These are phyloP conservation scores for Chlorella sp. DNA, from an alignment of 139 green algal species.

Conservation along the genomic window DNA sequence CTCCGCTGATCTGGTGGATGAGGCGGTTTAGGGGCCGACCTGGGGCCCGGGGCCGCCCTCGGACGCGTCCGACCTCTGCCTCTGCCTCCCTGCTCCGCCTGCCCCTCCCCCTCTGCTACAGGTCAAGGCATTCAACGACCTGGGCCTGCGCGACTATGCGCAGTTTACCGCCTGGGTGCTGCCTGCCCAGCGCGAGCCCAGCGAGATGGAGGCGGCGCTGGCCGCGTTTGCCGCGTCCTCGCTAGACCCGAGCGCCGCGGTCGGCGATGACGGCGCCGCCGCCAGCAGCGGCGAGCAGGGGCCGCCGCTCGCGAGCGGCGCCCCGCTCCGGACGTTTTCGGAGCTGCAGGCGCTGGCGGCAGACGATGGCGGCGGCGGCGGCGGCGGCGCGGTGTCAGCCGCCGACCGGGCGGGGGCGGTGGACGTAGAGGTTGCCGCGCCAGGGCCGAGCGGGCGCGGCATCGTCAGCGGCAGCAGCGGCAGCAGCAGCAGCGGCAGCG, in stretches of 20 bases:
- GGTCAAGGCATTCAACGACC: conserved; percentile 19
- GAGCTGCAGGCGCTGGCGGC: conserved; percentile 28
- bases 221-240: not conserved
- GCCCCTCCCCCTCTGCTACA: not conserved
- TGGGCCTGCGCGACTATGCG: conserved; percentile 35
- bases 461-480: too few relatives aligned
- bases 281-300: too few relatives aligned
- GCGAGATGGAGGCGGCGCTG: not conserved
- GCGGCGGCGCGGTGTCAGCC: not conserved
- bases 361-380: not conserved
- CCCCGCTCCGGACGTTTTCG: conserved; percentile 20
- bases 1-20: too few relatives aligned
- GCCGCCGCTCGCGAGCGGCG: too few relatives aligned
- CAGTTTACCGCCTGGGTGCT: conserved; percentile 39
- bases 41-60: too few relatives aligned
- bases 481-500: too few relatives aligned
- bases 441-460: not conserved
- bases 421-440: not conserved
- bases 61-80: too few relatives aligned
- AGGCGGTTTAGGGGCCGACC: too few relatives aligned
- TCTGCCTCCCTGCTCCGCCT: not conserved
- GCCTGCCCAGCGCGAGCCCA: not conserved
- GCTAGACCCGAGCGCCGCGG: too few relatives aligned
- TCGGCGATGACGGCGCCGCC: too few relatives aligned
- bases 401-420: not conserved